Conservation (phyloP, 331 rosid species). For the Acacia pycnantha region DNA sequence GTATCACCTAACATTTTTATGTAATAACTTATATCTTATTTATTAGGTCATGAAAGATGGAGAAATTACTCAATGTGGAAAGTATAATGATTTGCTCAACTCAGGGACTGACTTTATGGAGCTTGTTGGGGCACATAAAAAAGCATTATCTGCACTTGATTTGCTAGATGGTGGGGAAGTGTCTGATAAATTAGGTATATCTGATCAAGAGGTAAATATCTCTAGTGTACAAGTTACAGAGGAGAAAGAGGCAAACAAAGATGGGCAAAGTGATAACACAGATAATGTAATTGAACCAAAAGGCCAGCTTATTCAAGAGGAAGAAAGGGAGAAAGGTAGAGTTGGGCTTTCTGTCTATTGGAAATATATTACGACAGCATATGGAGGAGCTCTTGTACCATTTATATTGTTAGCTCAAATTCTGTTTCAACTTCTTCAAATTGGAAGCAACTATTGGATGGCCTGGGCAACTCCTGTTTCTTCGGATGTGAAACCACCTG, state of each 20-base stretch:
- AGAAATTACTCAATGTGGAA: conserved; percentile 74
- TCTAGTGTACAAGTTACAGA: conserved; percentile 12
- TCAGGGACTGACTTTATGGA: conserved; percentile 77
- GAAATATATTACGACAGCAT: conserved; percentile 74
- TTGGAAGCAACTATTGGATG: conserved; percentile 98
- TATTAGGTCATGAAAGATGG: conserved; percentile 92
- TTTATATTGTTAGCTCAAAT: conserved; percentile 65
- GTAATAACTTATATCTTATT: not conserved
- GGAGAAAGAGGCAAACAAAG: conserved; percentile 25
- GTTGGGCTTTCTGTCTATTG: conserved; percentile 79
- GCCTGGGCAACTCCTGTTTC: conserved; percentile 83
- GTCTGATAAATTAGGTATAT: conserved; percentile 27
- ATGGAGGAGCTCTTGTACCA: conserved; percentile 86
- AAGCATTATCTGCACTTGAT: conserved; percentile 64
- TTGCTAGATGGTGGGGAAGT: conserved; percentile 31
- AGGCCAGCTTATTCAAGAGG: conserved; percentile 90
- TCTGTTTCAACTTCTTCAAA: conserved; percentile 75
- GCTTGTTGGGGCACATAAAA: conserved; percentile 81
- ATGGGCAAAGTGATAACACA: conserved; percentile 39
- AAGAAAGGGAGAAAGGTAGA: conserved; percentile 87
- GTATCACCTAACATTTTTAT: not conserved
- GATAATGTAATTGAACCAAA: conserved; percentile 39
- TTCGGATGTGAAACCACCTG: conserved; percentile 51
- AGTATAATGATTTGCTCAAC: conserved; percentile 60
- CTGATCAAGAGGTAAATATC: conserved; percentile 32